phyloP scores from a whole-genome alignment of 2,329 filamentous ascomycete genomes.

The Hawksworthiomyces lignivorus region DNA sequence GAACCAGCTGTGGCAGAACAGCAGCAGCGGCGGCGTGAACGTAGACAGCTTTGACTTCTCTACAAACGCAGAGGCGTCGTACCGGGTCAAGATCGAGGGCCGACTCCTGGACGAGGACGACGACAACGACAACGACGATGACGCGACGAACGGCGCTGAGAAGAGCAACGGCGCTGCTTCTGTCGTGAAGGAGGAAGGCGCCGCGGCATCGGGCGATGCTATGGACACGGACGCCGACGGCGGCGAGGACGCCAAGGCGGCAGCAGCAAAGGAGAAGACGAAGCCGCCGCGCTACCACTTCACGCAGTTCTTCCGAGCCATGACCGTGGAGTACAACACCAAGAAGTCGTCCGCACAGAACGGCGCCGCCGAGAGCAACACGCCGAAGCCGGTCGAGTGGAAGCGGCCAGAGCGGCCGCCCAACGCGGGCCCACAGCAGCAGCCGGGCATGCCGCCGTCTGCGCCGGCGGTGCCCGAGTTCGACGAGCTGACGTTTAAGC shows the following conservation, averaged over 20 bases:
- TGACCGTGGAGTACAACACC: slow-evolving; percentile 63
- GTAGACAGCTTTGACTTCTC: slow-evolving; percentile 77
- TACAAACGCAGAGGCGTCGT: slow-evolving; percentile 68
- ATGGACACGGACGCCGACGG: slow-evolving; percentile 53
- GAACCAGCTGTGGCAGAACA: slow-evolving; percentile 86
- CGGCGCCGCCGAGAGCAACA: not conserved
- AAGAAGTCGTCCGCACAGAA: slow-evolving; percentile 32
- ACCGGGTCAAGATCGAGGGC: slow-evolving; percentile 87
- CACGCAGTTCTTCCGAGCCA: slow-evolving; percentile 75
- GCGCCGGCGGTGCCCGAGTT: slow-evolving; percentile 67
- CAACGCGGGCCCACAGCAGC: slow-evolving; percentile 26
- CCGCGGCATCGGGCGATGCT: slow-evolving; percentile 47
- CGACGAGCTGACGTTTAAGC: slow-evolving; percentile 84
- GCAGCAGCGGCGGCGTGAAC: slow-evolving; percentile 52
- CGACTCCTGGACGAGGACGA: slow-evolving; percentile 66
- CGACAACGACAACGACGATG: slow-evolving; percentile 45
- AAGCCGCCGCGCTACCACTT: slow-evolving; percentile 41
- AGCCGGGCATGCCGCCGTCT: slow-evolving; percentile 5
- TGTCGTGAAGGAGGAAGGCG: slow-evolving; percentile 25
- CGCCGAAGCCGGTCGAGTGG: slow-evolving; percentile 62
- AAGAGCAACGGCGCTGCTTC: not conserved
- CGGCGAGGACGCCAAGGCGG: slow-evolving; percentile 25
- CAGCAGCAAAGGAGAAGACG: slow-evolving; percentile 23
- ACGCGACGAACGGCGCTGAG: slow-evolving; percentile 37
- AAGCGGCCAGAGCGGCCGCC: slow-evolving; percentile 62